phyloP scores from a whole-genome alignment of 108 stramenopile genomes.

The Nitzschia sp. region DNA sequence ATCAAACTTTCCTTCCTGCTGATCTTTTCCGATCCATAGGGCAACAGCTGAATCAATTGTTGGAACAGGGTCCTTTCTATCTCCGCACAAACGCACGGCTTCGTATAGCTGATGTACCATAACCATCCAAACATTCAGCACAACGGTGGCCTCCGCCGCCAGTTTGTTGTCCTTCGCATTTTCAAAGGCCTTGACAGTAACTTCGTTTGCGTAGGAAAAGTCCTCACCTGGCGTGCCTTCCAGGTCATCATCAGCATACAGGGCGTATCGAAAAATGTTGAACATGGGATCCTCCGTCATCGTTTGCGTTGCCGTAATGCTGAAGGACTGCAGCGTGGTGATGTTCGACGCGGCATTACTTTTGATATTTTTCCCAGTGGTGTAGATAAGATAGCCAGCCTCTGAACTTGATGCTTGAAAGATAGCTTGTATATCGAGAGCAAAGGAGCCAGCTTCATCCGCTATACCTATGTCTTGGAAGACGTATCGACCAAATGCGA shows the following conservation, averaged over 20 bases:
- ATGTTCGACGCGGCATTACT: conserved; percentile 35
- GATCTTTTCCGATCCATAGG: conserved; percentile 66
- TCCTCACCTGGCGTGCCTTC: conserved; percentile 31
- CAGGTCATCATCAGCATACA: conserved; percentile 58
- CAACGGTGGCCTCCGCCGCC: conserved; percentile 65
- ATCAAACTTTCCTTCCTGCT: conserved; percentile 36
- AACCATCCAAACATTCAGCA: conserved; percentile 63
- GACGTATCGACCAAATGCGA: conserved; percentile 38
- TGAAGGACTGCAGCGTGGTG: conserved; percentile 24
- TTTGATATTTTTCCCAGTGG: conserved; percentile 37
- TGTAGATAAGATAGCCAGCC: conserved; percentile 45
- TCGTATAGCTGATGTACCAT: conserved; percentile 56
- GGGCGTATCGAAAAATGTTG: conserved; percentile 67
- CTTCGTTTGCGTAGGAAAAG: conserved; percentile 61
- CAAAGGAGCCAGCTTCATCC: conserved; percentile 18
- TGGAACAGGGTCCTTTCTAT: conserved; percentile 6
- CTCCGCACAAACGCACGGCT: conserved; percentile 41
- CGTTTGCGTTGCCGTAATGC: conserved; percentile 7
- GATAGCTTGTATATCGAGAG: conserved; percentile 49
- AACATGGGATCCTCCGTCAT: conserved; percentile 62
- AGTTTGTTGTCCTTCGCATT: conserved; percentile 41
- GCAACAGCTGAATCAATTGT: conserved; percentile 68
- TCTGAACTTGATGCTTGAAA: conserved; percentile 17
- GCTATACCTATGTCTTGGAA: conserved; percentile 26
- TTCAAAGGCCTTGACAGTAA: conserved; percentile 47